Evolutionary conservation across 768 basidiomycete species (phyloP), one percentile per base, ranked within the genome.

Genomic region (Termitomyces titanicus): DNA sequence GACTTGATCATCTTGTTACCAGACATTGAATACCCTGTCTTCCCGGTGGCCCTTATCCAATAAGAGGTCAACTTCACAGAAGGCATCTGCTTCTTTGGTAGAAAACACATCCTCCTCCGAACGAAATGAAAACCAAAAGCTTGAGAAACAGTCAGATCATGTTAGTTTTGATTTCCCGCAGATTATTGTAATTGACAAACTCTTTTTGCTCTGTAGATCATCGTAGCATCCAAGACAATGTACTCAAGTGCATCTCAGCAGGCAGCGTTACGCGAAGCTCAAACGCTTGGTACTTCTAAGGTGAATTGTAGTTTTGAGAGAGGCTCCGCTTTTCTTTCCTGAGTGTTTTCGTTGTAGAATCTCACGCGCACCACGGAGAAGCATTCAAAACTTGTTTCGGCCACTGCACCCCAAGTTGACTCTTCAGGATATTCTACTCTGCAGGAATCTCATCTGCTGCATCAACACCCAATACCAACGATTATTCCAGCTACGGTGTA

Each of bases 101-200:
- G 55, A 56, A 31, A 46, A 29, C 50, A n/a, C 33, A 39, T 22
- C 27, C 12, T 22, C 51, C 27, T 18, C n/a, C n/a, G 29, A 31
- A 0, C 46, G 31, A 39, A 37, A 17, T 37, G 22, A 45, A 17
- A 33, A 46, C 4, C 37, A 27, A 24, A 47, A 42, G 42, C 13
- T 18, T 22, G 27, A 37, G 27, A 47, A 51, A 38, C 51, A 22
- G 6, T 70, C 73, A 60, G 76, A 77, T 65, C 66, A 73, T 65
- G 77, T 81, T 63, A 79, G 78, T 72, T 72, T 79, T 61, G 72
- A 2, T 44, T 33, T 29, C 25, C 24, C 13, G 18, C 24, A 18
- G 35, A n/a, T 24, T 18, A 18, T n/a, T 27, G 25, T 9, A 10
- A 27, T 17, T n/a, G 22, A 17, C 24, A 27, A 44, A 27, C 11